These are phyloP conservation scores for Ophiostoma triangulosporum DNA, from an alignment of 2,329 filamentous ascomycete genomes.

Conservation along the genomic window DNA sequence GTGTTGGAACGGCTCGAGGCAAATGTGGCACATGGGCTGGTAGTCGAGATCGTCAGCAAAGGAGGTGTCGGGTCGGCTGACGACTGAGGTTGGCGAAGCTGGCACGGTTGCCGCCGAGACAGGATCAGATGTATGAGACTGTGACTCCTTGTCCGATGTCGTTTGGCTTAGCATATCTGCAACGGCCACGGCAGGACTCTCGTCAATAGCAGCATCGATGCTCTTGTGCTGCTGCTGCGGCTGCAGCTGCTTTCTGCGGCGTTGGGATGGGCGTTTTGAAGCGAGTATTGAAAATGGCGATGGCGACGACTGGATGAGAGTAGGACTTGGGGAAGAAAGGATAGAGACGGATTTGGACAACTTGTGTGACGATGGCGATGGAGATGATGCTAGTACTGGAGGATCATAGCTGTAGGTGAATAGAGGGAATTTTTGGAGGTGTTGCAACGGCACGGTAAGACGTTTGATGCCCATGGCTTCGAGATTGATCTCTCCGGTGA, in stretches of 20 bases:
- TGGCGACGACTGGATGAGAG: constrained; percentile 14
- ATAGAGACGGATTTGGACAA: background rate
- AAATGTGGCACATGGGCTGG: constrained; percentile 83
- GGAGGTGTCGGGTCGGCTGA: background rate
- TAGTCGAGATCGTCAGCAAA: constrained; percentile 29
- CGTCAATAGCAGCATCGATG: background rate
- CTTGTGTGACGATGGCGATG: constrained; percentile 11
- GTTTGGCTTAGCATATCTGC: background rate
- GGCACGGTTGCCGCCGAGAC: background rate
- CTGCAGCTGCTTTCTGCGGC: background rate
- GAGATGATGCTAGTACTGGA: background rate
- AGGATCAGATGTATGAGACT: background rate
- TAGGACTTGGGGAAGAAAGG: background rate
- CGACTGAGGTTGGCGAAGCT: background rate
- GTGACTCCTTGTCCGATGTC: constrained; percentile 3
- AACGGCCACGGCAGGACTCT: background rate
- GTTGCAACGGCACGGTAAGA: constrained; percentile 57
- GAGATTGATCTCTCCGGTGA: constrained; percentile 68
- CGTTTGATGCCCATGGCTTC: constrained; percentile 77
- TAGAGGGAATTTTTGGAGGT: constrained; percentile 62
- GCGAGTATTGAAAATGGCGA: background rate
- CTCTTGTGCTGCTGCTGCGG: background rate
- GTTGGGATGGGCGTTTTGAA: background rate
- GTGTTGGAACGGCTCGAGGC: constrained; percentile 64
- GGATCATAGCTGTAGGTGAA: constrained; percentile 58